A percentile compares a stretch with the other conserved stretches of the same genome.
Conservation (phyloP, 345 rosid genomes). For the Rhodamnia rubescens region DNA sequence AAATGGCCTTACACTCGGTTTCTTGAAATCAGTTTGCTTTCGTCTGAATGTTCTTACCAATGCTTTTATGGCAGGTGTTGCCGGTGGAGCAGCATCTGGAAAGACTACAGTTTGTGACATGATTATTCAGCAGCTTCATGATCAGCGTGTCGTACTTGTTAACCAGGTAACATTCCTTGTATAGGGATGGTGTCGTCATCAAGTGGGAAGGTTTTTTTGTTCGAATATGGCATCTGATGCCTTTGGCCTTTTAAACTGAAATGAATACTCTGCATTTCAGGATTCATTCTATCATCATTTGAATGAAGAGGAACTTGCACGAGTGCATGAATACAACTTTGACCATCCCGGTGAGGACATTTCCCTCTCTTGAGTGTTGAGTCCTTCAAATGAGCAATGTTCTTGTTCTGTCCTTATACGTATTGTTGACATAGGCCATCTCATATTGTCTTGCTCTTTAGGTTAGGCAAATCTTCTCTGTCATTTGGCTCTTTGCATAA, state of each 20-base stretch:
- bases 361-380: background rate
- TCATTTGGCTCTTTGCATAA: background rate
- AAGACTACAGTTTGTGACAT: constrained; percentile 98
- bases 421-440: background rate
- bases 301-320: constrained; percentile 71
- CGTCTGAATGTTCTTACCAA: background rate
- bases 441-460: background rate
- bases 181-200: background rate
- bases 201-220: background rate
- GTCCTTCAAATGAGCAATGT: background rate
- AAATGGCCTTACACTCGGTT: background rate
- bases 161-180: constrained; percentile 52
- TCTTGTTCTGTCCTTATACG: background rate
- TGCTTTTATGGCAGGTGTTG: constrained; percentile 52
- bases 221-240: background rate
- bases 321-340: constrained; percentile 94
- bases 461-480: background rate
- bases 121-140: constrained; percentile 99
- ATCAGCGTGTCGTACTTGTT: constrained; percentile 96
- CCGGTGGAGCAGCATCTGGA: constrained; percentile 98
- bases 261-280: constrained; percentile 35
- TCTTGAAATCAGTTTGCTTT: background rate
- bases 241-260: background rate
- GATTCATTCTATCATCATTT: constrained; percentile 95
- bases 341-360: constrained; percentile 92